Conservation (phyloP, 495 filamentous ascomycete genomes). For the Hypomontagnella monticulosa region DNA sequence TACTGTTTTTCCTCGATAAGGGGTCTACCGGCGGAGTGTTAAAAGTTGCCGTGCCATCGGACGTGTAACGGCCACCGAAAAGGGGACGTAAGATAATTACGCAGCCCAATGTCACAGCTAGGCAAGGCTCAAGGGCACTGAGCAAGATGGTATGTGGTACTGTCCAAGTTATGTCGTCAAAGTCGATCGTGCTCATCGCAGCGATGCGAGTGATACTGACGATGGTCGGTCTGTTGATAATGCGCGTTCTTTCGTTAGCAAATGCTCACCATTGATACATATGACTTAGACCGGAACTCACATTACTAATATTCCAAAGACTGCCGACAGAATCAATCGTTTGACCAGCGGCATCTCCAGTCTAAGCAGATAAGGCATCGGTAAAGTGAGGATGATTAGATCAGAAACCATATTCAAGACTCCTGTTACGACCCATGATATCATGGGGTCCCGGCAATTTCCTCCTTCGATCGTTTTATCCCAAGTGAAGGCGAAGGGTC, state of each 20-base stretch:
- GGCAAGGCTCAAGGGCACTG: conserved; percentile 41
- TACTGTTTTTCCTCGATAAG: conserved; percentile 28
- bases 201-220: conserved; percentile 38
- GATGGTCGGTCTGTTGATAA: conserved; percentile 36
- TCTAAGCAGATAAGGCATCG: conserved; percentile 40
- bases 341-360: conserved; percentile 42
- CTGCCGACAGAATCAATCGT: conserved; percentile 34
- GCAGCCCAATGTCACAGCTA: conserved; percentile 43
- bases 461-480: conserved; percentile 43
- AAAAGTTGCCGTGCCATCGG: conserved; percentile 32
- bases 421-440: conserved; percentile 42
- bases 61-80: conserved; percentile 34
- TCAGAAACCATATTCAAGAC: conserved; percentile 44
- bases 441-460: conserved; percentile 36
- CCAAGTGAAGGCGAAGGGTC: conserved; percentile 43
- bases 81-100: conserved; percentile 44
- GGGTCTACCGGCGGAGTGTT: conserved; percentile 17
- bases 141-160: conserved; percentile 39
- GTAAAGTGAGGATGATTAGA: conserved; percentile 41
- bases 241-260: not conserved
- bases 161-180: conserved; percentile 41
- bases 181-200: conserved; percentile 39
- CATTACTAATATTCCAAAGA: conserved; percentile 45
- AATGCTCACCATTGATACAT: not conserved
- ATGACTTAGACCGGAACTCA: conserved; percentile 10